Conservation (phyloP, 228 moss, liverwort and hornwort species). For the Sphagnum fallax region DNA sequence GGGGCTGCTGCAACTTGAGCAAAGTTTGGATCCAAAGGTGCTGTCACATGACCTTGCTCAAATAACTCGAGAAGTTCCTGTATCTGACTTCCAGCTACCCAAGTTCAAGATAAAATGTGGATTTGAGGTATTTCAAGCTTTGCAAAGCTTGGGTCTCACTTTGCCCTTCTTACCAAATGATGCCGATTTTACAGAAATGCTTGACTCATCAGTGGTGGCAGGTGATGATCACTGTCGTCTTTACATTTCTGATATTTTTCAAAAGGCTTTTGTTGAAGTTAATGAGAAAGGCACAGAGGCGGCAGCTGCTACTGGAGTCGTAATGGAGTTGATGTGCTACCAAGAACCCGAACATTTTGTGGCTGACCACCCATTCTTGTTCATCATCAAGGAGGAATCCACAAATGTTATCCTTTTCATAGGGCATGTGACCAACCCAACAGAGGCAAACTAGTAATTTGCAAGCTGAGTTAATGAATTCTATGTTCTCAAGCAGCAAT, state of each 20-base stretch:
- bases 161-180: slow-evolving; percentile 37
- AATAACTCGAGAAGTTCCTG: slow-evolving; percentile 32
- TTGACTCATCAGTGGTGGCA: slow-evolving; percentile 37
- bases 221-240: slow-evolving; percentile 7
- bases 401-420: slow-evolving; percentile 72
- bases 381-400: slow-evolving; percentile 73
- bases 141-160: slow-evolving; percentile 50
- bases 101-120: slow-evolving; percentile 61
- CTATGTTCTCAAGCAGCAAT: too few relatives aligned
- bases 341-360: slow-evolving; percentile 48
- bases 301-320: slow-evolving; percentile 55
- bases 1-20: slow-evolving; percentile 55
- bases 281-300: slow-evolving; percentile 91
- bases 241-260: slow-evolving; percentile 62
- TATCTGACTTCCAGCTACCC: slow-evolving; percentile 53
- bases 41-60: slow-evolving; percentile 37
- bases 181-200: slow-evolving; percentile 72
- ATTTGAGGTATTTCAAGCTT: slow-evolving; percentile 46
- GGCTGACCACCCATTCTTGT: slow-evolving; percentile 84
- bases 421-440: slow-evolving; percentile 63
- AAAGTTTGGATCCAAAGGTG: slow-evolving; percentile 36
- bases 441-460: slow-evolving; percentile 11
- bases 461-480: too few relatives aligned
- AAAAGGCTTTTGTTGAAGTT: slow-evolving; percentile 80
- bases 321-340: slow-evolving; percentile 15